Evolutionary conservation across 768 basidiomycete genomes (phyloP), one percentile per base, ranked within the genome.

Genomic region (Gyrodon lividus): DNA sequence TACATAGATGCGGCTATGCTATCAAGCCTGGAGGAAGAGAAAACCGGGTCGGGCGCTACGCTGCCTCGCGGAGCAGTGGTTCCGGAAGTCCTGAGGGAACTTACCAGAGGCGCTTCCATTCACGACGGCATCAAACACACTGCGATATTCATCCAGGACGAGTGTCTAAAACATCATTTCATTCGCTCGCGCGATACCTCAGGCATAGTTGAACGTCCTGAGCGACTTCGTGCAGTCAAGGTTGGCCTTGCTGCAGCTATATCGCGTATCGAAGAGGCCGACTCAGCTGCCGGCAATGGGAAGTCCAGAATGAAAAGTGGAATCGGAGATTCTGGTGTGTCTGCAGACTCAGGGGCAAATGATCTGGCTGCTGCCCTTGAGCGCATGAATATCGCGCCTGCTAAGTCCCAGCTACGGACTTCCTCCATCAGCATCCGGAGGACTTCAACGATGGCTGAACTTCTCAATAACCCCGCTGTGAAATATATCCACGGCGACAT

Each of bases 141-240:
- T 2, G 52, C 60, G 16, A 57, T 81, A 38, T 77, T 73, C 57
- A 63, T 91, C 12, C 91, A 92, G 68, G 83, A 87, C 51, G 79
- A 81, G 14, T 91, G 90, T 63, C 75, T 83, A 16, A 73, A 81
- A 51, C 90, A 92, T 62, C 78, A 73, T 43, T 96, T 84, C 61
- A 91, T 94, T 48, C 85, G 94, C 14, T 83, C 84, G 14, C 77
- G 80, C 44, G 86, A 92, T 59, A 74, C 75, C 0, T 90, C 89
- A 1, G 74, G 76, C 40, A 85, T 97, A 47, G 82, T 95, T n/a
- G 96, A 98, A 65, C 79, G 92, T 9, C 95, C 95, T 0, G 90
- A 97, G 65, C 83, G 96, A 20, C 72, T 98, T 23, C 81, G 86
- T 43, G 94, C 94, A 0, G 82, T 98, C 44, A 83, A 85, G 57